These are phyloP conservation scores for Marchantia polymorpha DNA, from an alignment of 225 moss, liverwort and hornwort genomes.

Conservation along the genomic window DNA sequence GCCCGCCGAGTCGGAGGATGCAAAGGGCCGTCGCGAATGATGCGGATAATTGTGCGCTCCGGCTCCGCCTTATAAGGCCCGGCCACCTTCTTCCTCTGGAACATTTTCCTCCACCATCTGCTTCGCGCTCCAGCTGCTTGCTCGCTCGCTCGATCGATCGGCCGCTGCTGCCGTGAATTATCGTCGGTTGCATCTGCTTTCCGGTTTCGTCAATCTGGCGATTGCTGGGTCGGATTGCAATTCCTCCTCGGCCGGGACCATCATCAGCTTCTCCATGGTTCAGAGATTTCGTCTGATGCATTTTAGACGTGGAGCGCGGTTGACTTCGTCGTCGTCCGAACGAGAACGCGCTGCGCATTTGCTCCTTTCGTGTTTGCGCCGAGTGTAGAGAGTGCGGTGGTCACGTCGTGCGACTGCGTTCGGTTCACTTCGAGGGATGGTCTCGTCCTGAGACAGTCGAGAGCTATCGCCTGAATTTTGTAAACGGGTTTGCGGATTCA, in stretches of 20 bases:
- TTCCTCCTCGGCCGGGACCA: not conserved
- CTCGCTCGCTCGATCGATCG: not conserved
- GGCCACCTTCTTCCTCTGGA: not conserved
- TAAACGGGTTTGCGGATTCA: not conserved
- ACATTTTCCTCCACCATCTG: not conserved
- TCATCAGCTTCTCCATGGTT: not conserved
- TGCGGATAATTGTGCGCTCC: constrained; percentile 9
- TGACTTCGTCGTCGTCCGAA: not conserved
- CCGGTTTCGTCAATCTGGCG: not conserved
- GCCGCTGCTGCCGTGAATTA: not conserved
- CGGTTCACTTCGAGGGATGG: not conserved
- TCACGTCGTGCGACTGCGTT: not conserved
- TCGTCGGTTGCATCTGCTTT: not conserved
- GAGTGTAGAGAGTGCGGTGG: not conserved
- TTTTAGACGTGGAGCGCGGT: not conserved
- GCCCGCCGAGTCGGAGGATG: not conserved
- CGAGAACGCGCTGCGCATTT: not conserved
- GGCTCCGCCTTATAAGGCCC: constrained; percentile 1
- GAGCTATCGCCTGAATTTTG: not conserved
- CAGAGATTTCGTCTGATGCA: not conserved
- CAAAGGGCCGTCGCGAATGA: not conserved
- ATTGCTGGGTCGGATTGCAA: too few relatives aligned
- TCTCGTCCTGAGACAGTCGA: not conserved
- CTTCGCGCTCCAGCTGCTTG: not conserved
- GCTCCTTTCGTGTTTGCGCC: not conserved